Conservation (phyloP, 805 yeast species). For the Kurtzmaniella fragi region DNA sequence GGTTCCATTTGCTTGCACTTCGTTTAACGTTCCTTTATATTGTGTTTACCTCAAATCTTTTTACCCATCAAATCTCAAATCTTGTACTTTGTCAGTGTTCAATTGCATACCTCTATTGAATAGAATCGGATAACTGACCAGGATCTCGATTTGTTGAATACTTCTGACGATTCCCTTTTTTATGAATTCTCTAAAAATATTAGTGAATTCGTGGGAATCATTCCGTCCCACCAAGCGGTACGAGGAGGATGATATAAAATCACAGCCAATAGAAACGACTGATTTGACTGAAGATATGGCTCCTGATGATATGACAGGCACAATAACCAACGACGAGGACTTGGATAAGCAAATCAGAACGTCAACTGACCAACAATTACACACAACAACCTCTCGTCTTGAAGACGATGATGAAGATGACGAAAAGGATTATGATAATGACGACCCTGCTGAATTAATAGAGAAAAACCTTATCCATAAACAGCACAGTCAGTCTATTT, state of each 20-base stretch:
- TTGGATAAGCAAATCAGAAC: constrained; percentile 3
- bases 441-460: background rate
- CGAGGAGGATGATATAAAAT: background rate
- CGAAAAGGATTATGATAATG: constrained; percentile 6
- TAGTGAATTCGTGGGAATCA: constrained; percentile 29
- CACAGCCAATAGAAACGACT: too few relatives aligned
- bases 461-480: too few relatives aligned
- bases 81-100: too few relatives aligned
- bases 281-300: background rate
- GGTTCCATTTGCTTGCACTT: too few relatives aligned
- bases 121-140: too few relatives aligned
- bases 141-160: too few relatives aligned
- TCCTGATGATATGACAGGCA: background rate
- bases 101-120: too few relatives aligned
- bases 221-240: constrained; percentile 13
- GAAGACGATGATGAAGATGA: constrained; percentile 5
- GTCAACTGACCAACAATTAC: constrained; percentile 2
- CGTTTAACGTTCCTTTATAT: too few relatives aligned
- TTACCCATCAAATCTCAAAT: too few relatives aligned
- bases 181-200: constrained; percentile 32
- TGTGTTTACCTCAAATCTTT: too few relatives aligned
- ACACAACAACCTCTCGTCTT: background rate
- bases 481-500: too few relatives aligned
- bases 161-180: too few relatives aligned
- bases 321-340: background rate